These are phyloP conservation scores for Crucihimalaya himalaica DNA, from an alignment of 345 rosid genomes.

Conservation along the genomic window DNA sequence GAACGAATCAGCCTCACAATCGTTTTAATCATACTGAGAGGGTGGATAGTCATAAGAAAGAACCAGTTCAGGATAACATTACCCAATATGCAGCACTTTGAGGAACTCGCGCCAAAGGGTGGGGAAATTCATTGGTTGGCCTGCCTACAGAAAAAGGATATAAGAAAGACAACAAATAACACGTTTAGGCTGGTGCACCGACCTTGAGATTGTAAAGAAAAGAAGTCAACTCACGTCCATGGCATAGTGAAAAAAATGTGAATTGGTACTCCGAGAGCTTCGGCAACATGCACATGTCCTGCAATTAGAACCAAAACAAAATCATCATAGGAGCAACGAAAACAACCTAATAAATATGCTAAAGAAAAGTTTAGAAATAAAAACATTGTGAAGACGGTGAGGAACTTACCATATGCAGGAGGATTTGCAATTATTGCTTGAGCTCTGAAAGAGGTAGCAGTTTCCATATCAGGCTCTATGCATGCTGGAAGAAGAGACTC, in stretches of 20 bases:
- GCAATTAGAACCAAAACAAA: conserved; percentile 33
- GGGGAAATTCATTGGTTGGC: conserved; percentile 97
- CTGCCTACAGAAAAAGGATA: conserved; percentile 74
- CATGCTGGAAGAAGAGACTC: conserved; percentile 97
- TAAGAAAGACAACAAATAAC: conserved; percentile 41
- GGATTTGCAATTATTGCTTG: conserved; percentile 99
- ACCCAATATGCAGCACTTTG: conserved; percentile 98
- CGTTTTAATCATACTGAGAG: background rate
- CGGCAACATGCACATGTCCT: conserved; percentile 98
- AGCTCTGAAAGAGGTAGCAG: conserved; percentile 73
- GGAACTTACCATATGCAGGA: conserved; percentile 82
- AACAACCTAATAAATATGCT: background rate
- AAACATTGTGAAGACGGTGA: background rate
- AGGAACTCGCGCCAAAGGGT: conserved; percentile 96
- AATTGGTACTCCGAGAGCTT: conserved; percentile 94
- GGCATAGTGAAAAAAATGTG: conserved; percentile 99
- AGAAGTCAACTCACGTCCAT: conserved; percentile 85
- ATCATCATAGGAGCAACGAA: background rate
- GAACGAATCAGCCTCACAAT: conserved; percentile 10
- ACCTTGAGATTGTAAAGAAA: conserved; percentile 6
- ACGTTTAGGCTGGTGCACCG: background rate
- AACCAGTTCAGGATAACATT: conserved; percentile 32
- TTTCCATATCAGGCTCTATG: conserved; percentile 80
- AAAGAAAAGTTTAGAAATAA: background rate
- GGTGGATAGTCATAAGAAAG: background rate